Percentiles rank a stretch among this genome's conserved stretches.
Evolutionary conservation across 179 eudicot species (phyloP).

Genomic region (Drosera spatulata): DNA sequence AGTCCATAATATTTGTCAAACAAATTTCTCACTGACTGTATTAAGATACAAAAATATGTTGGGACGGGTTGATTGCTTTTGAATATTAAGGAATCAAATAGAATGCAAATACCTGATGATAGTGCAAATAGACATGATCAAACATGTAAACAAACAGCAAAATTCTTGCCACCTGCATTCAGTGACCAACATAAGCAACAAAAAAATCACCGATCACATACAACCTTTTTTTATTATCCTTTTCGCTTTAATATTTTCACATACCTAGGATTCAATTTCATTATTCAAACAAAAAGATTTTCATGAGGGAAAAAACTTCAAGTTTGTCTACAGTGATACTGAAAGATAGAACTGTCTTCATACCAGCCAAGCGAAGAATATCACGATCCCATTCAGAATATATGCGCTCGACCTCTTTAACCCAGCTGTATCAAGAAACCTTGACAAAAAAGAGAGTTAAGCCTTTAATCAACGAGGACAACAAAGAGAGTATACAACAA

Average conservation of each 20-base stretch:
- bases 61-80: not conserved
- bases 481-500: not conserved
- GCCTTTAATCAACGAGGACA: no score
- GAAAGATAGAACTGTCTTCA: constrained; percentile 17
- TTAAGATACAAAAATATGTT: no score
- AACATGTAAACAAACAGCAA: constrained; percentile 78
- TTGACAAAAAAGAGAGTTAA: constrained; percentile 9
- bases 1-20: no score
- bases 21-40: no score
- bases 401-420: constrained; percentile 81
- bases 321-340: not conserved
- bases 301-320: no score
- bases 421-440: constrained; percentile 94
- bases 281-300: no score
- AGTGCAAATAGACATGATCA: constrained; percentile 79
- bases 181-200: constrained; percentile 10
- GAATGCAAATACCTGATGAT: constrained; percentile 55
- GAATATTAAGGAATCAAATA: not conserved
- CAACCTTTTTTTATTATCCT: no score
- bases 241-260: no score
- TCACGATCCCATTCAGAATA: constrained; percentile 80
- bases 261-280: no score
- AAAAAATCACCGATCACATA: not conserved
- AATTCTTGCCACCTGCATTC: constrained; percentile 75
- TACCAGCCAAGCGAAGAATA: constrained; percentile 96